phyloP scores from a whole-genome alignment of 176 grass and related monocot genomes.

The Puya raimondii region DNA sequence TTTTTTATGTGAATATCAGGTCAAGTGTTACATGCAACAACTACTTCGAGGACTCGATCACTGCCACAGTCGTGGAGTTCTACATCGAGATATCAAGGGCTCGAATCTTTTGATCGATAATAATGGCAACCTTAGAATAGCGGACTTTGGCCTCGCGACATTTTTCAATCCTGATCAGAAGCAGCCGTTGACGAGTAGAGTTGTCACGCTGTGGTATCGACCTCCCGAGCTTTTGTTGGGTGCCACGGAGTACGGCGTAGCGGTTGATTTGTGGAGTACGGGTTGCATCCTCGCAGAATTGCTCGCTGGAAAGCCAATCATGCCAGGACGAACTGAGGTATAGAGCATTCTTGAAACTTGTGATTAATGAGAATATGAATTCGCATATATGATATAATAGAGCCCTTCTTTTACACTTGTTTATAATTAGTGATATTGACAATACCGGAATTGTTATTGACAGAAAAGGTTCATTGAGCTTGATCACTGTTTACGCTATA shows the following conservation, averaged over 20 bases:
- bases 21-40: slow-evolving; percentile 55
- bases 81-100: slow-evolving; percentile 67
- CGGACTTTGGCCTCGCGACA: slow-evolving; percentile 59
- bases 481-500: too few relatives aligned
- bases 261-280: slow-evolving; percentile 59
- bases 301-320: slow-evolving; percentile 53
- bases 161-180: slow-evolving; percentile 30
- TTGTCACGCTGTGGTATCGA: slow-evolving; percentile 69
- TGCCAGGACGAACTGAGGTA: slow-evolving; percentile 70
- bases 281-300: slow-evolving; percentile 68
- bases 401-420: too few relatives aligned
- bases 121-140: slow-evolving; percentile 40
- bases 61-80: slow-evolving; percentile 40
- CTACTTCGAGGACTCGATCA: slow-evolving; percentile 42
- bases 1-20: slow-evolving; percentile 12
- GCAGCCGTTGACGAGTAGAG: slow-evolving; percentile 50
- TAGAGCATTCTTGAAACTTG: neutral
- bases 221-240: slow-evolving; percentile 68
- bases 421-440: too few relatives aligned
- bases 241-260: slow-evolving; percentile 40
- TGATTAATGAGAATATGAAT: neutral
- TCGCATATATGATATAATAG: neutral
- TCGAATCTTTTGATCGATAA: slow-evolving; percentile 56
- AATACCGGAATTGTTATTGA: too few relatives aligned
- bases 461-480: too few relatives aligned